Percentiles rank a stretch among this genome's conserved stretches.
These are phyloP conservation scores for Niebla homalea DNA, from an alignment of 495 filamentous ascomycete genomes.

Conservation along the genomic window DNA sequence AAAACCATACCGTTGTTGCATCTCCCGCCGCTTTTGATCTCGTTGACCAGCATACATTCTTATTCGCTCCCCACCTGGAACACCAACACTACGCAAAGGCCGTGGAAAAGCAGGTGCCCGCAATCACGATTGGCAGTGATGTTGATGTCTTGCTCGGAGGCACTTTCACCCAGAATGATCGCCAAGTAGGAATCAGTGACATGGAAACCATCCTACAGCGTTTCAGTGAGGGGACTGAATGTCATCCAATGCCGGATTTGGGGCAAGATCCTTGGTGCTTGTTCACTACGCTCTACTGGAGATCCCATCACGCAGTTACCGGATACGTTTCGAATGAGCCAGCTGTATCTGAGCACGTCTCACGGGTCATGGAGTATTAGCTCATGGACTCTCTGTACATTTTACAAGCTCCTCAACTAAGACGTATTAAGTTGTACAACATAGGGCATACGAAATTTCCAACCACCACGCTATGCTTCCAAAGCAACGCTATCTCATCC, in stretches of 20 bases:
- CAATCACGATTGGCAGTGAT: constrained; percentile 28
- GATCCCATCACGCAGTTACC: neutral
- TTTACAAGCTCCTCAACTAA: neutral
- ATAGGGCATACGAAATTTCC: neutral
- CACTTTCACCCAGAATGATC: neutral
- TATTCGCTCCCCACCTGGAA: constrained; percentile 40
- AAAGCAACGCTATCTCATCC: neutral
- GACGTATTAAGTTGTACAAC: neutral
- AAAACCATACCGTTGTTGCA: constrained; percentile 41
- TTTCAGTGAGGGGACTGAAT: constrained; percentile 8
- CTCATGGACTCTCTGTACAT: neutral
- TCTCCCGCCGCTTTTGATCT: constrained; percentile 42
- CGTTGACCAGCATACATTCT: constrained; percentile 40
- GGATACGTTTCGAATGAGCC: no score
- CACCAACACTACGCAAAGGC: constrained; percentile 23
- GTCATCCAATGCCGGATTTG: constrained; percentile 23
- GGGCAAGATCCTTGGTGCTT: constrained; percentile 13
- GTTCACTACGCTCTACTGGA: constrained; percentile 27
- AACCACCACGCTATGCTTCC: neutral
- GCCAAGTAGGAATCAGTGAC: neutral
- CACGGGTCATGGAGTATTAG: neutral
- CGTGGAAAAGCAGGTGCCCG: constrained; percentile 22
- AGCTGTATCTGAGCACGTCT: neutral
- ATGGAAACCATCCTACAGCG: neutral
- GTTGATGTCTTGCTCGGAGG: constrained; percentile 3